These are phyloP conservation scores for Neurospora sp. DNA, from an alignment of 495 filamentous ascomycete species.

Conservation along the genomic window DNA sequence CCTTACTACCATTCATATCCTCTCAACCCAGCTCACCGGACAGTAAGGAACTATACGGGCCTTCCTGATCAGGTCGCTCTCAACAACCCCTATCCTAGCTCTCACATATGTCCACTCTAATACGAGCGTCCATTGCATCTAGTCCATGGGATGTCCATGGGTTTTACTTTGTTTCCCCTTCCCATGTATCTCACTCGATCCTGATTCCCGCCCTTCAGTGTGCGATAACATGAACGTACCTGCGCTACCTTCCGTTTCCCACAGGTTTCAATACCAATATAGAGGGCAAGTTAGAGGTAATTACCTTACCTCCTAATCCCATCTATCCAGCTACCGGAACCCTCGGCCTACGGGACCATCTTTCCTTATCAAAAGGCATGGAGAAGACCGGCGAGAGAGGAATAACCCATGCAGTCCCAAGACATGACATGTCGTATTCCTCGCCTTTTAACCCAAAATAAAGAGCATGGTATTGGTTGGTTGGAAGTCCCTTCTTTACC, in stretches of 20 bases:
- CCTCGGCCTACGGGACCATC: neutral
- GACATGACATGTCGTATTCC: neutral
- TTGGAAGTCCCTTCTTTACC: neutral
- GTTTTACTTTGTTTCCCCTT: neutral
- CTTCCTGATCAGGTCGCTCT: neutral
- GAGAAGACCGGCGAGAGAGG: neutral
- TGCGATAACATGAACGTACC: neutral
- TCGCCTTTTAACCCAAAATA: neutral
- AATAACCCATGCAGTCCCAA: neutral
- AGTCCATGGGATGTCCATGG: neutral
- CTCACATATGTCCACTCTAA: no score
- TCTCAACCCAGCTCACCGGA: neutral
- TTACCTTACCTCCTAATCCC: neutral
- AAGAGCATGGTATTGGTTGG: neutral
- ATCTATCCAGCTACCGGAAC: neutral
- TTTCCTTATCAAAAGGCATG: neutral
- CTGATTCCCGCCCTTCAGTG: neutral
- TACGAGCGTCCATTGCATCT: neutral
- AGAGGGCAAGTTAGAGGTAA: neutral
- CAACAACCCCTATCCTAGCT: neutral
- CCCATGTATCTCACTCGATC: neutral
- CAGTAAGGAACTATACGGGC: neutral
- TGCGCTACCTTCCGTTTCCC: neutral
- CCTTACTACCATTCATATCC: neutral
- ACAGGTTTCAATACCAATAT: neutral